phyloP scores from a whole-genome alignment of 352 stramenopile species.

The Phytophthora fragariaefolia region DNA sequence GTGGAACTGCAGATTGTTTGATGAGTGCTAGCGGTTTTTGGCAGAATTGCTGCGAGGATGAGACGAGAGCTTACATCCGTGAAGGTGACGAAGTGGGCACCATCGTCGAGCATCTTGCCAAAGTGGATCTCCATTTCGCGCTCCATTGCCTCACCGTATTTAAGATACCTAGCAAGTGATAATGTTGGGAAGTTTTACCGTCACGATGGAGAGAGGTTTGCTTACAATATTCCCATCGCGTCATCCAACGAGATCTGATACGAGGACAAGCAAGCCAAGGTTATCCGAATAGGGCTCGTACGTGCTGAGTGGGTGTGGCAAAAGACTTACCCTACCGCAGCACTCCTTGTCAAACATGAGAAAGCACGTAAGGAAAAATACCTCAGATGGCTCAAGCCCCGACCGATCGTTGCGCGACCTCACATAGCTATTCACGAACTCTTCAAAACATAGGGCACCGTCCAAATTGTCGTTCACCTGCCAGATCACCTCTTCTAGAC shows the following conservation, averaged over 20 bases:
- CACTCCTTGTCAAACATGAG: slow-evolving; percentile 86
- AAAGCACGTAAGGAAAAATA: slow-evolving; percentile 88
- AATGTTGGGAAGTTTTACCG: no score
- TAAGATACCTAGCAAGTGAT: slow-evolving; percentile 68
- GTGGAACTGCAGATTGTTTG: slow-evolving; percentile 49
- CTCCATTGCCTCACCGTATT: slow-evolving; percentile 82
- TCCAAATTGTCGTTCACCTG: slow-evolving; percentile 84
- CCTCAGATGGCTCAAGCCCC: slow-evolving; percentile 70
- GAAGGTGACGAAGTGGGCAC: slow-evolving; percentile 70
- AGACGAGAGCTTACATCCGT: slow-evolving; percentile 41
- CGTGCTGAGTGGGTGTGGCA: background rate
- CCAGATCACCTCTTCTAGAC: slow-evolving; percentile 78
- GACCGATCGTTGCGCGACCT: slow-evolving; percentile 66
- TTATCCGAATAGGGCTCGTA: background rate
- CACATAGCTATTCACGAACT: slow-evolving; percentile 81
- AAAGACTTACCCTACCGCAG: slow-evolving; percentile 56
- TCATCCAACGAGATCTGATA: slow-evolving; percentile 76
- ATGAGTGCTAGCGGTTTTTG: background rate
- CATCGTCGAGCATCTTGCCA: slow-evolving; percentile 65
- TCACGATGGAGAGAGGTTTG: background rate
- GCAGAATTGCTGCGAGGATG: background rate
- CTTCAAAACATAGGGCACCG: slow-evolving; percentile 72
- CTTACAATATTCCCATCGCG: slow-evolving; percentile 79
- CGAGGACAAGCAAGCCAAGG: background rate
- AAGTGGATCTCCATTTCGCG: slow-evolving; percentile 83